Conservation (phyloP, 108 stramenopile genomes). For the Mediolabrus comicus region DNA sequence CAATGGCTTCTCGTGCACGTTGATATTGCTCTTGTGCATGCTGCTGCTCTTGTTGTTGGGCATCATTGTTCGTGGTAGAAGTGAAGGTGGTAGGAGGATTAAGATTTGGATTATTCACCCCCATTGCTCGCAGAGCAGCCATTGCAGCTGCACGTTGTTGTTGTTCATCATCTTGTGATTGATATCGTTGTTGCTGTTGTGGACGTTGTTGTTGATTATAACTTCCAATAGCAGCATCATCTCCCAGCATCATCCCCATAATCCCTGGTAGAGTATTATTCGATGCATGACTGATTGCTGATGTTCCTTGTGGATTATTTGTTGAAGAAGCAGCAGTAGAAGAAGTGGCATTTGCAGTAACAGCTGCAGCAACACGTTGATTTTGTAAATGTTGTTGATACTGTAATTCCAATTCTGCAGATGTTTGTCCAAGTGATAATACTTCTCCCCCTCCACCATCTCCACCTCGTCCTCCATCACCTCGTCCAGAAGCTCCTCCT, state of each 20-base stretch:
- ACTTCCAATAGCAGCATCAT: not conserved
- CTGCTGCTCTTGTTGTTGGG: too few species aligned
- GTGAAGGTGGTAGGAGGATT: too few species aligned
- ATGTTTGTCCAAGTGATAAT: not conserved
- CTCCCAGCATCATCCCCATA: not conserved
- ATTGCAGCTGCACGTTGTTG: not conserved
- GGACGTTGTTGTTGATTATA: not conserved
- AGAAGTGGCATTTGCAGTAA: not conserved
- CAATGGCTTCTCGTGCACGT: not conserved
- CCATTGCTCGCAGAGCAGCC: not conserved
- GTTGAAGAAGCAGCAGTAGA: not conserved
- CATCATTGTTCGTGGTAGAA: too few species aligned
- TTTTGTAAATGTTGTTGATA: conserved; percentile 1
- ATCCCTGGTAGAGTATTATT: too few species aligned
- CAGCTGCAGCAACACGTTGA: not conserved
- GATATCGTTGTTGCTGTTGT: not conserved
- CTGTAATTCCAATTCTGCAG: not conserved
- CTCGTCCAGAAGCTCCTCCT: too few species aligned
- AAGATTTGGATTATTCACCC: too few species aligned
- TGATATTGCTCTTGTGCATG: not conserved
- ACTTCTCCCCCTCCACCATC: too few species aligned
- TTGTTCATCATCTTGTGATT: not conserved
- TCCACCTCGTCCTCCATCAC: too few species aligned
- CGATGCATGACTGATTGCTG: too few species aligned
- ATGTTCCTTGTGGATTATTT: too few species aligned